A percentile compares a stretch with the other conserved stretches of the same genome.
These are phyloP conservation scores for Hirsutella thompsonii DNA, from an alignment of 2,329 filamentous ascomycete genomes.

Conservation along the genomic window DNA sequence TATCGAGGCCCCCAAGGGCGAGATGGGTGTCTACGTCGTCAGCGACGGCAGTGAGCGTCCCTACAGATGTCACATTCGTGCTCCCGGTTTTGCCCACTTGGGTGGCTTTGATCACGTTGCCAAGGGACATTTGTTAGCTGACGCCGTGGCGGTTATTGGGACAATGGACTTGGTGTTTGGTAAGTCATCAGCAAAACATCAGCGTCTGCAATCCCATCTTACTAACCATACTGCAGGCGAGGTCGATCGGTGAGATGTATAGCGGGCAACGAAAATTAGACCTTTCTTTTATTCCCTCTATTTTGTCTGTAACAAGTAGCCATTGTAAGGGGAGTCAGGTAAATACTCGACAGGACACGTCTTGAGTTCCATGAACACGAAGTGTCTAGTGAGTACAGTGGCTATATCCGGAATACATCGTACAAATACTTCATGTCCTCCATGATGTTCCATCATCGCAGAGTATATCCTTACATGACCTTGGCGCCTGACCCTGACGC, in stretches of 20 bases:
- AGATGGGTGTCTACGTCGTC: constrained; percentile 97
- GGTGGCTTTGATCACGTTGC: constrained; percentile 87
- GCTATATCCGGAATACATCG: no score
- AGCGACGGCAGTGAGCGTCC: constrained; percentile 93
- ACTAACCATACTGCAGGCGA: constrained; percentile 36
- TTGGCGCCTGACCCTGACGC: constrained; percentile 43
- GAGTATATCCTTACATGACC: constrained; percentile 16
- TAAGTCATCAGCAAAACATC: constrained; percentile 27
- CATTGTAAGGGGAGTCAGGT: constrained; percentile 20
- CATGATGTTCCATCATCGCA: no score
- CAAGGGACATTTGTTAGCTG: constrained; percentile 84
- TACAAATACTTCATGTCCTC: no score
- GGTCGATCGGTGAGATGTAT: constrained; percentile 40
- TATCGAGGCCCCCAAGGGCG: constrained; percentile 98
- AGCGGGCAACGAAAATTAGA: constrained; percentile 13
- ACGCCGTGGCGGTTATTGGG: constrained; percentile 91
- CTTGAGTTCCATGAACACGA: constrained; percentile 4
- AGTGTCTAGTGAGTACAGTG: no score
- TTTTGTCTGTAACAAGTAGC: constrained; percentile 22
- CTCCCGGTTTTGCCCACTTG: constrained; percentile 92
- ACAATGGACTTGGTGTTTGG: constrained; percentile 86
- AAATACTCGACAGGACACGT: constrained; percentile 22
- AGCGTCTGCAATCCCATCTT: neutral
- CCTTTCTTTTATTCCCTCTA: constrained; percentile 18
- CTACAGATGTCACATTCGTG: constrained; percentile 94